These are phyloP conservation scores for Podaxis sp. DNA, from an alignment of 768 basidiomycete species.

Conservation along the genomic window DNA sequence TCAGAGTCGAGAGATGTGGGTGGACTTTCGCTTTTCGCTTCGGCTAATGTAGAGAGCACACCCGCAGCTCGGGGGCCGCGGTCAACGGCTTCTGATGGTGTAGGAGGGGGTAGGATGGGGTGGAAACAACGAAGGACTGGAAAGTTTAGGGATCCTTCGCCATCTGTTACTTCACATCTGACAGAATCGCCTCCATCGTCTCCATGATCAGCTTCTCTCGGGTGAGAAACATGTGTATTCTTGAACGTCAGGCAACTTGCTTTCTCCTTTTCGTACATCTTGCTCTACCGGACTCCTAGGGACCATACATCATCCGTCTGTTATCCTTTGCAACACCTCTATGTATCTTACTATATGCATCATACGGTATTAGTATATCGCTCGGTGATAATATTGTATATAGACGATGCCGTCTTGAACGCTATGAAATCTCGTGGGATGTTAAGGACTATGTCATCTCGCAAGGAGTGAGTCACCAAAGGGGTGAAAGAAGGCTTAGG, in stretches of 20 bases:
- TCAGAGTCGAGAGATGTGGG: background rate
- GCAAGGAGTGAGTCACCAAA: background rate
- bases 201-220: background rate
- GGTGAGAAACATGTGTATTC: background rate
- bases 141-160: background rate
- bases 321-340: background rate
- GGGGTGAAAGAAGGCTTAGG: background rate
- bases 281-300: background rate
- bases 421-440: too few species aligned
- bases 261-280: background rate
- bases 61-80: constrained; percentile 7
- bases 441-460: too few species aligned
- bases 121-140: constrained; percentile 5
- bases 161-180: background rate
- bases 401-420: too few species aligned
- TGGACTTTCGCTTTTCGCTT: constrained; percentile 6
- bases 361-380: background rate
- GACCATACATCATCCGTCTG: background rate
- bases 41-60: constrained; percentile 12
- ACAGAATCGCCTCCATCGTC: constrained; percentile 4
- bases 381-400: background rate
- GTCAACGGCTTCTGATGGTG: constrained; percentile 12
- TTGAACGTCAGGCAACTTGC: too few species aligned
- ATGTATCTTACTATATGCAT: background rate
- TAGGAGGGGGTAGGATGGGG: background rate